These are phyloP conservation scores for Rhynchosporium agropyri DNA, from an alignment of 2,329 filamentous ascomycete genomes.

Conservation along the genomic window DNA sequence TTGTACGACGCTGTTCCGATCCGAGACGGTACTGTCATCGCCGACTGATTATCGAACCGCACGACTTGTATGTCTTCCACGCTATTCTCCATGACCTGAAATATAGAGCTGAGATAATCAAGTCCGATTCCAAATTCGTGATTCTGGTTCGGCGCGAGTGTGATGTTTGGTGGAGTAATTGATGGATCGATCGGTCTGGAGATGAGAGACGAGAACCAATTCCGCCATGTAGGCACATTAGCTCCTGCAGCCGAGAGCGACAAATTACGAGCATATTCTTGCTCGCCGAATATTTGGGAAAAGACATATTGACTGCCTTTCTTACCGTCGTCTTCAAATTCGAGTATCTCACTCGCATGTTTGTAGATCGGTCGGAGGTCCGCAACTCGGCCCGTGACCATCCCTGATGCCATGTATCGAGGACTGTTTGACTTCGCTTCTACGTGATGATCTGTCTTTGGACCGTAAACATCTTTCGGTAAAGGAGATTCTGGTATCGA, in stretches of 20 bases:
- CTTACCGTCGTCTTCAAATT: constrained; percentile 12
- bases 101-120: constrained; percentile 33
- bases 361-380: constrained; percentile 52
- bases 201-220: constrained; percentile 28
- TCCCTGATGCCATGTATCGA: constrained; percentile 52
- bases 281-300: constrained; percentile 54
- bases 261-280: constrained; percentile 51
- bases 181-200: constrained; percentile 24
- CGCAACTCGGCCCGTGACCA: constrained; percentile 53
- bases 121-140: constrained; percentile 35
- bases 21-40: constrained; percentile 22
- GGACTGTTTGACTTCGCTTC: constrained; percentile 45
- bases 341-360: constrained; percentile 34
- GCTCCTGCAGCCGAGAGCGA: neutral
- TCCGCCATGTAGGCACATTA: constrained; percentile 36
- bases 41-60: constrained; percentile 25
- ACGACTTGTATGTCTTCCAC: constrained; percentile 30
- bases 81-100: constrained; percentile 32
- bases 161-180: constrained; percentile 1
- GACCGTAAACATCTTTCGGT: constrained; percentile 52
- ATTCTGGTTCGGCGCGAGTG: constrained; percentile 3
- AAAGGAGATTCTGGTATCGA: constrained; percentile 55
- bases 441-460: constrained; percentile 44
- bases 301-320: constrained; percentile 40
- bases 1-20: constrained; percentile 11